Percentiles rank a stretch among this genome's conserved stretches.
phyloP scores from a whole-genome alignment of 345 rosid species.

The Hibiscus tridactylites region DNA sequence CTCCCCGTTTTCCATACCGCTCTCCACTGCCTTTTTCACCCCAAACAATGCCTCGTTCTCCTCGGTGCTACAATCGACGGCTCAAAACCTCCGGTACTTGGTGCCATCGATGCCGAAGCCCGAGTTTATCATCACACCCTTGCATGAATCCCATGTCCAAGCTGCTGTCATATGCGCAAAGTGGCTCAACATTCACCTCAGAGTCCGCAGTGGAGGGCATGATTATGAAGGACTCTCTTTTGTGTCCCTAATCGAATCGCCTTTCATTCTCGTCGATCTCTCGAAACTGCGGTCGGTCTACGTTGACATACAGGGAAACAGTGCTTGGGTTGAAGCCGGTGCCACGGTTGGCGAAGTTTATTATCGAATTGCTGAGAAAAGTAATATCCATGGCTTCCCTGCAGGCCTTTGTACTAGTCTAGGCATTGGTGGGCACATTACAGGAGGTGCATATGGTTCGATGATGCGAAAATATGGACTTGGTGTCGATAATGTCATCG shows the following conservation, averaged over 20 bases:
- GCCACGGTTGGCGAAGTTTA: constrained; percentile 2
- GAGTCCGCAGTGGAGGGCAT: neutral
- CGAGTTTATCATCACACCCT: neutral
- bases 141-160: neutral
- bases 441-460: neutral
- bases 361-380: neutral
- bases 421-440: neutral
- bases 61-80: neutral
- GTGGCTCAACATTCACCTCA: neutral
- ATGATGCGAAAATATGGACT: constrained; percentile 22
- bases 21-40: neutral
- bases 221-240: neutral
- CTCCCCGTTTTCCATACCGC: neutral
- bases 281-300: neutral
- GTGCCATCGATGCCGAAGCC: neutral
- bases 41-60: neutral
- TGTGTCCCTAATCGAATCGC: neutral
- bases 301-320: neutral
- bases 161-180: neutral
- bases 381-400: neutral
- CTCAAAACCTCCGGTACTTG: constrained; percentile 1
- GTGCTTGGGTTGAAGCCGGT: constrained; percentile 1
- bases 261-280: neutral
- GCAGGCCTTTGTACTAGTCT: neutral
- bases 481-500: constrained; percentile 17